phyloP scores from a whole-genome alignment of 257 asterid species.

The Vinca minor region DNA sequence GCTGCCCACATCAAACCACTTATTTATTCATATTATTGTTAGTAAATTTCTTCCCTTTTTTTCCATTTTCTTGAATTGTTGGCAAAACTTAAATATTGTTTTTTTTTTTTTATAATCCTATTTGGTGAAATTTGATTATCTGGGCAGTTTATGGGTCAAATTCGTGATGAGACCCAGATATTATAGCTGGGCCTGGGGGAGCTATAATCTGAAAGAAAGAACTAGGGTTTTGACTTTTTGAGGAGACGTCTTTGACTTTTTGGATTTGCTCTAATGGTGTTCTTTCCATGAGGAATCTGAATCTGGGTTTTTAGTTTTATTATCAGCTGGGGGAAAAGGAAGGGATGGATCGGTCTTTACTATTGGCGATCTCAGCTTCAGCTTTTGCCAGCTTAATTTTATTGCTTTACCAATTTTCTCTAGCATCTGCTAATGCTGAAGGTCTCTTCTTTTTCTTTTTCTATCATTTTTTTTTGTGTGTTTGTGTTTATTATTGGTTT shows the following conservation, averaged over 20 bases:
- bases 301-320: constrained; percentile 18
- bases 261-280: neutral
- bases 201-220: too few relatives aligned
- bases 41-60: neutral
- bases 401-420: constrained; percentile 30
- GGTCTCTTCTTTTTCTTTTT: constrained; percentile 33
- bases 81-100: neutral
- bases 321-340: constrained; percentile 8
- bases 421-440: constrained; percentile 67
- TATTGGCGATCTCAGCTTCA: constrained; percentile 38
- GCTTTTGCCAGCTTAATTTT: constrained; percentile 33
- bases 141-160: constrained; percentile 4
- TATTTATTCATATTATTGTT: neutral
- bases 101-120: neutral
- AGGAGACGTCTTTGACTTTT: neutral
- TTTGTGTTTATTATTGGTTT: neutral
- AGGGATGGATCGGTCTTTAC: constrained; percentile 51
- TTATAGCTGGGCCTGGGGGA: too few relatives aligned
- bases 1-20: neutral
- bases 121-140: neutral
- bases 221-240: too few relatives aligned
- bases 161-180: too few relatives aligned
- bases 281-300: constrained; percentile 11
- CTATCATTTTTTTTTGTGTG: constrained; percentile 4
- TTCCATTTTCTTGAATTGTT: neutral